Evolutionary conservation across 257 asterid genomes (phyloP).

Genomic region (Solanum microdontum): DNA sequence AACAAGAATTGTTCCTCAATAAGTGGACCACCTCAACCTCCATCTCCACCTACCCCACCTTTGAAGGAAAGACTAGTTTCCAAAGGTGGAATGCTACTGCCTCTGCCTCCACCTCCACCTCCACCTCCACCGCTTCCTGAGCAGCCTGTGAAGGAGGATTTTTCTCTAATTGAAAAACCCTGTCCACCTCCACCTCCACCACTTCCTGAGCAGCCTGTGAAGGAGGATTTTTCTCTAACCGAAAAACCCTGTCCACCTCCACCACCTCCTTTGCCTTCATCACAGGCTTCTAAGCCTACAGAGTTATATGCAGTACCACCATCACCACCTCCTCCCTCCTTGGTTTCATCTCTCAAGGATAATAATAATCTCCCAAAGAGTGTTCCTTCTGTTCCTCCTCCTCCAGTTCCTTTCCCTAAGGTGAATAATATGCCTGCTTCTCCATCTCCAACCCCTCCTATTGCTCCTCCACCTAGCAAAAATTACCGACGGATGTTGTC

Average conservation of each 20-base stretch:
- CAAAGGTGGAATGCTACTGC: background rate
- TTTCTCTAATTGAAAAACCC: conserved; percentile 2
- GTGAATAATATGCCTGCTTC: background rate
- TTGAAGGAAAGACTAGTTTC: background rate
- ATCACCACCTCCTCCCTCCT: conserved; percentile 14
- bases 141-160: conserved; percentile 2
- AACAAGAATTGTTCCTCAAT: background rate
- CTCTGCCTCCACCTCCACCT: background rate
- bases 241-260: conserved; percentile 8
- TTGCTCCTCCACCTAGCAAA: conserved; percentile 28
- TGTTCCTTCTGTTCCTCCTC: conserved; percentile 59
- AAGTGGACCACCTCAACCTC: conserved; percentile 9
- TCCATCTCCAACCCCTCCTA: conserved; percentile 3
- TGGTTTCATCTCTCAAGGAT: background rate
- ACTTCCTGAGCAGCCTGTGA: conserved; percentile 4
- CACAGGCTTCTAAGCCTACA: background rate
- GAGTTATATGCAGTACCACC: conserved; percentile 13
- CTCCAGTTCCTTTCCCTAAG: conserved; percentile 41
- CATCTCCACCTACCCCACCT: background rate
- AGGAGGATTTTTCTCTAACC: background rate
- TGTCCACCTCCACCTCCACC: conserved; percentile 10
- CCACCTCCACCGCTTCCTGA: conserved; percentile 4
- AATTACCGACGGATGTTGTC: conserved; percentile 31
- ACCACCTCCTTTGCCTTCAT: background rate
- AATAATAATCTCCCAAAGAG: background rate